Evolutionary conservation across 2,329 filamentous ascomycete species (phyloP), one percentile per base, ranked within the genome.

Genomic region (Arthrobotrys entomopaga): DNA sequence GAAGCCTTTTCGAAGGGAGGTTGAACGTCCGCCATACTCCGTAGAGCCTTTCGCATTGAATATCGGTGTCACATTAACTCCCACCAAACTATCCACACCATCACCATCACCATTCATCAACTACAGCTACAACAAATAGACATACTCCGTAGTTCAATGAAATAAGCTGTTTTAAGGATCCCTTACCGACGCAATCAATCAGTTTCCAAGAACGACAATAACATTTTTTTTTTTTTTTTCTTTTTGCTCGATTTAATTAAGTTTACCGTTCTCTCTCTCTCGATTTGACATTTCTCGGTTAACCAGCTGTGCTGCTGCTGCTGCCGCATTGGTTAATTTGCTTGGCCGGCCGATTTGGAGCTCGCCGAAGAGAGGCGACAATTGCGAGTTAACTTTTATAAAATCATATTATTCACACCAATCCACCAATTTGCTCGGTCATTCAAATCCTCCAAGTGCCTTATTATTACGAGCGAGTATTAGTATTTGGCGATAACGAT

Each of bases 341-440:
- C 29, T 34, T 34, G 29, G 26, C 49, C 66, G 56, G 56, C 61
- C 69, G 43, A 40, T 38, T 73, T 65, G 52, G 61, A 73, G 60
- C 69, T 73, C 69, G 69, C 69, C 69, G 69, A 73, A 66, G 42
- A 38, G 19, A 49, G 10, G 29, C 29, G 29, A 34, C 29, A 34
- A 34, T 34, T 34, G 29, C 29, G 29, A 34, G 29, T 34, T 34
- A 34, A 34, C 6, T 10, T 5, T 34, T 34, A 34, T 34, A 34
- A 34, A 34, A 34, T 8, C 29, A 10, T 34, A 34, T 34, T 34
- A 34, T 34, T 34, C 29, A 34, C 29, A 34, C 10, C 29, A 34
- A 34, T 34, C 29, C 10, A 10, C 29, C 29, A 34, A 10, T 34
- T 34, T 34, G 10, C 10, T 34, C 29, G 29, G 29, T 10, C 29